Conservation (phyloP, 2,329 filamentous ascomycete species). For the Arthroderma sp. region DNA sequence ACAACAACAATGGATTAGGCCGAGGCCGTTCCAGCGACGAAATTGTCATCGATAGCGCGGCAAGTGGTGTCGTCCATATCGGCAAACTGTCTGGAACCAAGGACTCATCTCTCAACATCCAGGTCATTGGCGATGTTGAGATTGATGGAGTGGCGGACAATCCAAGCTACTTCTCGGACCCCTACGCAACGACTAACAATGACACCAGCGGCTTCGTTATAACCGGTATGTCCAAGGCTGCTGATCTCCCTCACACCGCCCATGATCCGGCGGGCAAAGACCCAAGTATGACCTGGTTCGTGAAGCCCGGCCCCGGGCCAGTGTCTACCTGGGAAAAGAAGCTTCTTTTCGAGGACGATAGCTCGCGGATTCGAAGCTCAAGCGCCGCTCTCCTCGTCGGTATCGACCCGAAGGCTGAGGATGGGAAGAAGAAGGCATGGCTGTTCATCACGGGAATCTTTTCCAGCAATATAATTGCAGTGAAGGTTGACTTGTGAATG, state of each 20-base stretch:
- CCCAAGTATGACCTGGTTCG: not conserved
- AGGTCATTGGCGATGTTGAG: constrained; percentile 31
- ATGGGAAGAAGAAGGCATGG: not conserved
- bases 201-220: constrained; percentile 44
- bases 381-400: not conserved
- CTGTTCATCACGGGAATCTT: not conserved
- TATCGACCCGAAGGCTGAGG: not conserved
- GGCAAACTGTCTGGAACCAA: constrained; percentile 8
- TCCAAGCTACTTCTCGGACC: constrained; percentile 45
- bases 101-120: constrained; percentile 20
- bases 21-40: constrained; percentile 31
- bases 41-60: constrained; percentile 26
- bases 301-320: not conserved
- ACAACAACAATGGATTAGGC: constrained; percentile 46
- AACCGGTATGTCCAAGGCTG: constrained; percentile 33
- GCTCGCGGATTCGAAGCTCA: not conserved
- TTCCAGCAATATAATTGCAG: not conserved
- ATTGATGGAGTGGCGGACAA: constrained; percentile 43
- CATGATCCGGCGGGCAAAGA: not conserved
- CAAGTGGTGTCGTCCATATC: constrained; percentile 37
- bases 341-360: not conserved
- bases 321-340: not conserved
- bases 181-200: constrained; percentile 29
- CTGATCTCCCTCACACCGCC: constrained; percentile 24
- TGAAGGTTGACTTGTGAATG: not conserved